phyloP scores from a whole-genome alignment of 1,284 basidiomycete species.

The Ustilago lituana region DNA sequence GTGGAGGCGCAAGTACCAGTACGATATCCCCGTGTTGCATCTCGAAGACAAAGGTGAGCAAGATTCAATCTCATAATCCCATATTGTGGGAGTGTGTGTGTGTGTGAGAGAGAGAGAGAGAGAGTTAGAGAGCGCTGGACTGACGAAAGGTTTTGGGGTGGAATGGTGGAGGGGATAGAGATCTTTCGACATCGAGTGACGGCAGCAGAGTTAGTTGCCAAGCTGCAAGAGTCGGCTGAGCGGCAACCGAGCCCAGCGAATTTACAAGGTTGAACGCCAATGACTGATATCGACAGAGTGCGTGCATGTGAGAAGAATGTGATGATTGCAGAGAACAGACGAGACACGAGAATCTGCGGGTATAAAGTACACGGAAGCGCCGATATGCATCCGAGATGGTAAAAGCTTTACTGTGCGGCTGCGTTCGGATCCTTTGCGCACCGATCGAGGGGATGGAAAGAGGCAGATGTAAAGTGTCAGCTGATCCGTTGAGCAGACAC shows the following conservation, averaged over 20 bases:
- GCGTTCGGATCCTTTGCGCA: slow-evolving; percentile 27
- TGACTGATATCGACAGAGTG: too few species aligned
- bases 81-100: too few species aligned
- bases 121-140: too few species aligned
- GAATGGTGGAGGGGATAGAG: too few species aligned
- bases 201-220: slow-evolving; percentile 21
- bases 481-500: too few species aligned
- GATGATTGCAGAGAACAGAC: slow-evolving; percentile 12
- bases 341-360: too few species aligned
- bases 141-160: too few species aligned
- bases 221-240: slow-evolving; percentile 2
- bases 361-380: slow-evolving; percentile 7
- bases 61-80: too few species aligned
- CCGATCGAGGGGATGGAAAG: background rate
- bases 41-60: slow-evolving; percentile 38
- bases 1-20: slow-evolving; percentile 66
- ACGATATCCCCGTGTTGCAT: slow-evolving; percentile 65
- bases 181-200: slow-evolving; percentile 46
- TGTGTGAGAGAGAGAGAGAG: too few species aligned
- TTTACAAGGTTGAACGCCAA: background rate
- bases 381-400: too few species aligned
- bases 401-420: slow-evolving; percentile 7
- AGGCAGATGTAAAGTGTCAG: too few species aligned
- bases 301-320: slow-evolving; percentile 2
- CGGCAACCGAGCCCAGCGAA: too few species aligned